Evolutionary conservation across 2,329 filamentous ascomycete genomes (phyloP), one percentile per base, ranked within the genome.

Genomic region (Cytospora piceae): DNA sequence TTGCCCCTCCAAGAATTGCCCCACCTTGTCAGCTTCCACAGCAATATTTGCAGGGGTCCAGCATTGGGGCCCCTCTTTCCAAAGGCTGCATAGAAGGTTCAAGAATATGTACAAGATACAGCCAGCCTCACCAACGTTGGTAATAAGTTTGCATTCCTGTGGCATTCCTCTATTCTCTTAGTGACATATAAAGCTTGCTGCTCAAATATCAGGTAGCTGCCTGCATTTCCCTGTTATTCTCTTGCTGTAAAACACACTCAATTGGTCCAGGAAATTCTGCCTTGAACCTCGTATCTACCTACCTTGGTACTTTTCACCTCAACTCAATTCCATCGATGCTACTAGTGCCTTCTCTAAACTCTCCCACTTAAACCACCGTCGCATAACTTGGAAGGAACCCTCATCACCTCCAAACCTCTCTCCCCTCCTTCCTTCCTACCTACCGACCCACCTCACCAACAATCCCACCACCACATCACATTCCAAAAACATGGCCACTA

Each of bases 401-500:
- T 42, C 39, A 34, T 42, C 39, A 14, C 39, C 17, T 42, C 11
- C 6, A 20, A n/a, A 8, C 39, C n/a, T 49, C 46, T 22, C 46
- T 9, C 12, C n/a, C 39, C 12, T 17, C 49, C 39, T 14, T 22
- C 20, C 42, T 14, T 27, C 29, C 51, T 29, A 4, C 12, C 20
- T 29, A 29, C 17, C 37, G 1, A 22, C 9, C 55, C 17, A 31
- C 52, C 60, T 27, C 27, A 34, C 52, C 37, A 11, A 17, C 39
- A 14, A 37, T 27, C 53, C 9, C 53, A 31, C 46, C 22, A 58
- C 24, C 54, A 61, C 53, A 54, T 55, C 64, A 42, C 27, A 31
- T 34, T 14, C 32, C 34, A 15, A 62, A 71, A 72, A 69, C 65
- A 83, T 82, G 81, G 75, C 77, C 64, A 76, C 78, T 67, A 76